Evolutionary conservation across 2,329 filamentous ascomycete species (phyloP).

Genomic region (Fusarium sambucinum): DNA sequence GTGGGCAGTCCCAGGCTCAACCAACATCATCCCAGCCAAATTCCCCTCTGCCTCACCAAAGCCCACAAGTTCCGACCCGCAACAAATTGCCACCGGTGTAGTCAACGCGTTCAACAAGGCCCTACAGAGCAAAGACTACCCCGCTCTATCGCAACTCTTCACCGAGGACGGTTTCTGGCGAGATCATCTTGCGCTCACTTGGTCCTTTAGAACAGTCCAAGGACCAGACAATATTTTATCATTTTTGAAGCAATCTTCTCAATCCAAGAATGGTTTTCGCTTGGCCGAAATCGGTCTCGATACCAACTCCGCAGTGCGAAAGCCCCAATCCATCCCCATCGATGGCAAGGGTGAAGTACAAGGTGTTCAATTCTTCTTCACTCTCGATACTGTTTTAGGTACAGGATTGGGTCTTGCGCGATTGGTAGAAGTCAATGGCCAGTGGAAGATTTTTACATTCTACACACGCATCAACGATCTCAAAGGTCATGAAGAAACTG

Average conservation of each 20-base stretch:
- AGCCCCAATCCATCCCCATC: slow-evolving; percentile 60
- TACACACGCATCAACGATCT: slow-evolving; percentile 70
- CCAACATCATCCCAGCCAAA: slow-evolving; percentile 63
- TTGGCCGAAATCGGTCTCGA: slow-evolving; percentile 62
- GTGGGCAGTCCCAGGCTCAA: slow-evolving; percentile 61
- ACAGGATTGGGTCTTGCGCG: slow-evolving; percentile 67
- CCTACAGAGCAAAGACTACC: slow-evolving; percentile 53
- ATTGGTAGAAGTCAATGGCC: slow-evolving; percentile 58
- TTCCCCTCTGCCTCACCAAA: slow-evolving; percentile 53
- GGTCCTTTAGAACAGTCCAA: slow-evolving; percentile 67
- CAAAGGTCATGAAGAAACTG: slow-evolving; percentile 64
- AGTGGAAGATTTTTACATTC: slow-evolving; percentile 73
- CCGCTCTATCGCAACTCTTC: slow-evolving; percentile 47
- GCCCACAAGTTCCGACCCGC: slow-evolving; percentile 51
- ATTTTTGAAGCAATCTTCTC: slow-evolving; percentile 53
- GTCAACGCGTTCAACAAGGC: slow-evolving; percentile 57
- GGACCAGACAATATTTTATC: slow-evolving; percentile 55
- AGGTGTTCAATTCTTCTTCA: slow-evolving; percentile 69
- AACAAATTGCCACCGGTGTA: slow-evolving; percentile 54
- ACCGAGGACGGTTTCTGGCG: slow-evolving; percentile 66
- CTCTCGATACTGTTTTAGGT: slow-evolving; percentile 65
- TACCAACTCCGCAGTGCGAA: slow-evolving; percentile 56
- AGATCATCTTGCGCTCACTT: slow-evolving; percentile 68
- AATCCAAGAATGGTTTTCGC: slow-evolving; percentile 54
- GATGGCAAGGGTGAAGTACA: slow-evolving; percentile 62